Evolutionary conservation across 2,329 filamentous ascomycete genomes (phyloP).

Genomic region (Knufia fluminis): DNA sequence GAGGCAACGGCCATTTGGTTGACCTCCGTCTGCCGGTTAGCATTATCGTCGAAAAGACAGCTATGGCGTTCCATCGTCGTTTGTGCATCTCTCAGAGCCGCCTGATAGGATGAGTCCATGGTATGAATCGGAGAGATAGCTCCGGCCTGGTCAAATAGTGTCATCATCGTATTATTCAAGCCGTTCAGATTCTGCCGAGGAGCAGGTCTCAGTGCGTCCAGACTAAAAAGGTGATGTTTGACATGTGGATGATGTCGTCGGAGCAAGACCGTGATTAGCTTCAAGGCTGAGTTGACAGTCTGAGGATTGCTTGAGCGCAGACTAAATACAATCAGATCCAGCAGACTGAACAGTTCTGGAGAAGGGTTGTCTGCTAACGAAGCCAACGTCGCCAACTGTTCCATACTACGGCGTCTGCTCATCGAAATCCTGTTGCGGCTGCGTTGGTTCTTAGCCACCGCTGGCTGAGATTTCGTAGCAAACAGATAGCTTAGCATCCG

Average conservation of each 20-base stretch:
- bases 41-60: constrained; percentile 36
- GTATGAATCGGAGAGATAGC: constrained; percentile 31
- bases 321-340: constrained; percentile 81
- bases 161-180: constrained; percentile 35
- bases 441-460: constrained; percentile 41
- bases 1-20: constrained; percentile 12
- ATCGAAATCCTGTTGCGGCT: constrained; percentile 47
- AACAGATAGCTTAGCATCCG: constrained; percentile 88
- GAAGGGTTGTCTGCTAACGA: constrained; percentile 67
- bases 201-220: constrained; percentile 11
- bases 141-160: constrained; percentile 30
- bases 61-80: constrained; percentile 21
- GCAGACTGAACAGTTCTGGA: constrained; percentile 82
- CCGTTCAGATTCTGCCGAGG: constrained; percentile 48
- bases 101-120: constrained; percentile 35
- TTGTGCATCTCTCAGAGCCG: constrained; percentile 33
- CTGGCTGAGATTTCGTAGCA: constrained; percentile 45
- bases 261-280: constrained; percentile 76
- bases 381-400: constrained; percentile 71
- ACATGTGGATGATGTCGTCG: constrained; percentile 83
- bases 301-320: constrained; percentile 75
- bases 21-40: constrained; percentile 37
- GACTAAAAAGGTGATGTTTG: constrained; percentile 61
- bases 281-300: constrained; percentile 80
- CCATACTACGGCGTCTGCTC: constrained; percentile 78